Base-by-base conservation (phyloP, 2,329 filamentous ascomycete species). In the Anthostomella pinea region DNA sequence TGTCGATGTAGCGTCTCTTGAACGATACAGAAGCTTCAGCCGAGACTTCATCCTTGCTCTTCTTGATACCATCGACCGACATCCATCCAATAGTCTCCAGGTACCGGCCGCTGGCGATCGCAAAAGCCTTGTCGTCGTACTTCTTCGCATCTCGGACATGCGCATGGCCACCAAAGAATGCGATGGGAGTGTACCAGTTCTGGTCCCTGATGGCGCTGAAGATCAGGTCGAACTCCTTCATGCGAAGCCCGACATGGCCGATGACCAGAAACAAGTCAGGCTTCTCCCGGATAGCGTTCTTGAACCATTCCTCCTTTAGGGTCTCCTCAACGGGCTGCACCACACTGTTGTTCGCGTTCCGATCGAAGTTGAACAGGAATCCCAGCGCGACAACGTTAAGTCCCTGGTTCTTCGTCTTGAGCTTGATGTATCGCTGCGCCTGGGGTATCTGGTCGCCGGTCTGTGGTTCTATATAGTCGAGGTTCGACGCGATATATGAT, bases 71-170 rank as follows among this genome's bases (percentile, higher is more conserved):
- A 38, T 83, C 75, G 29, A 96, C 80, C 0, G 89, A 95, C 77
- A 93, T 81, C 75, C 93, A 97, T 2, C 91, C 91, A 32, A 97
- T 83, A 0, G 91, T 96, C 67, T 97, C 91, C 70, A 96, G 85
- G 62, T 96, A 97, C 1, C 91, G 78, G 4, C 91, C 91, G 51
- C 87, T 93, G 25, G 89, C 89, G 5, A 97, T 69, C 1, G 83
- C 90, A 45, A 85, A 82, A 0, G 90, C 80, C 35, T 80, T 82
- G 24, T 76, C 75, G 60, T 96, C 91, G 53, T 87, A 96, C 41
- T 75, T 79, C 25, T 78, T 78, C 50, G 87, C 87, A 57, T 96
- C 89, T 7, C 91, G 81, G 30, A 96, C 87, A 58, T 97, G 91
- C 2, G 81, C 81, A 56, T 97, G 91, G 0, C 91, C 91, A 7